Percentiles rank a stretch among this genome's conserved stretches.
These are phyloP conservation scores for Pyrus hybrid DNA, from an alignment of 331 rosid species.

Conservation along the genomic window DNA sequence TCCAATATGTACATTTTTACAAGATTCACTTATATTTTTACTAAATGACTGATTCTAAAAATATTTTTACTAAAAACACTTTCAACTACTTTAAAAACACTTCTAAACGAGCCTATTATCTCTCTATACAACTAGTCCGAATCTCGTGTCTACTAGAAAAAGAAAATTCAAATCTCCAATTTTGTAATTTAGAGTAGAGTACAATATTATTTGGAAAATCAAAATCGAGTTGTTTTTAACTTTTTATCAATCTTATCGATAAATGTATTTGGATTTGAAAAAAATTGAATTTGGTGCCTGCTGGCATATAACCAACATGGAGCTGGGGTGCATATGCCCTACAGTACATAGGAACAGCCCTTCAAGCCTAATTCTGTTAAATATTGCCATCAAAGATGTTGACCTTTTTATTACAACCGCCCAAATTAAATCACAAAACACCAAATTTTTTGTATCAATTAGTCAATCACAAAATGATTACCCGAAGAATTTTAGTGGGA, in stretches of 20 bases:
- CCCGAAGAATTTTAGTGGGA: slow-evolving; percentile 37
- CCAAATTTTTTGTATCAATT: neutral
- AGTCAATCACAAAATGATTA: slow-evolving; percentile 56
- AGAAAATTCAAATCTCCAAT: neutral
- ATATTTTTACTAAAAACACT: rapidly evolving
- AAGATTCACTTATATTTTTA: too few species aligned
- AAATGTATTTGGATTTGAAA: neutral
- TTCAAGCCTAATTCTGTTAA: neutral
- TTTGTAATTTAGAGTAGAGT: neutral
- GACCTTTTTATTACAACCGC: neutral
- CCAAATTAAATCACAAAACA: neutral
- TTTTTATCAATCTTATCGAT: neutral
- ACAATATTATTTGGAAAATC: too few species aligned
- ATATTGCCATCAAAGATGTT: slow-evolving; percentile 3
- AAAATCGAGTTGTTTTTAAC: neutral
- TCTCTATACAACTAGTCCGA: neutral
- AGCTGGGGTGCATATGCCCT: neutral
- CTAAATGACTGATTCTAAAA: too few species aligned
- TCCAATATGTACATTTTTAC: too few species aligned
- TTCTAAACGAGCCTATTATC: too few species aligned
- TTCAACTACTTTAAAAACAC: too few species aligned
- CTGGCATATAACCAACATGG: slow-evolving; percentile 9
- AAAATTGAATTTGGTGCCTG: neutral
- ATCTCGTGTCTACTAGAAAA: neutral
- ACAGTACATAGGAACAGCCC: slow-evolving; percentile 7